Conservation (phyloP, 495 filamentous ascomycete species). For the Arthonia radiata region DNA sequence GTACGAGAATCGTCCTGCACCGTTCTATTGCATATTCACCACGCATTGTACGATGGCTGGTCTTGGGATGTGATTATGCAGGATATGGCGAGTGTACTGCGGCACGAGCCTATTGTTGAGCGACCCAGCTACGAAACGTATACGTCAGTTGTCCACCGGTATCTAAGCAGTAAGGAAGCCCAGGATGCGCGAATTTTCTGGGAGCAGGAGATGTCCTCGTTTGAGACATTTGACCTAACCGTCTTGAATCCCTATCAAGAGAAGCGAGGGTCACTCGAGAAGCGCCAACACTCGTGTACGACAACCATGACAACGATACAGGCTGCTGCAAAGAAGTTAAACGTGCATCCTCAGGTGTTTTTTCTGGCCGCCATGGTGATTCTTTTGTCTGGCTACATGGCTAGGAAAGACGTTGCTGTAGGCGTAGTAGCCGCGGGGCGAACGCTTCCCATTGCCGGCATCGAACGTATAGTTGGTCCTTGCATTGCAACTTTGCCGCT, state of each 20-base stretch:
- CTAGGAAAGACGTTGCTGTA: no score
- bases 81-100: conserved; percentile 27
- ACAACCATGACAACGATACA: no score
- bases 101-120: conserved; percentile 4
- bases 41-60: conserved; percentile 70
- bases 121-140: conserved; percentile 30
- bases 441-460: conserved; percentile 31
- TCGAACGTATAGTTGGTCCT: conserved; percentile 52
- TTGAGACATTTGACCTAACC: no score
- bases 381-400: conserved; percentile 33
- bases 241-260: no score
- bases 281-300: no score
- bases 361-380: conserved; percentile 47
- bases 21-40: conserved; percentile 33
- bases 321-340: no score
- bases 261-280: no score
- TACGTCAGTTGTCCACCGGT: no score
- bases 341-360: conserved; percentile 28
- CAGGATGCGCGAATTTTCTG: no score
- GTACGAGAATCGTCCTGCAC: conserved; percentile 10
- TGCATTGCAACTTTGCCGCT: conserved; percentile 76
- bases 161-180: no score
- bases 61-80: conserved; percentile 44
- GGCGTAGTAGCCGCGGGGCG: no score
- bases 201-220: no score